Conservation (phyloP, 306 rosid genomes). For the Lathyrus aphaca region DNA sequence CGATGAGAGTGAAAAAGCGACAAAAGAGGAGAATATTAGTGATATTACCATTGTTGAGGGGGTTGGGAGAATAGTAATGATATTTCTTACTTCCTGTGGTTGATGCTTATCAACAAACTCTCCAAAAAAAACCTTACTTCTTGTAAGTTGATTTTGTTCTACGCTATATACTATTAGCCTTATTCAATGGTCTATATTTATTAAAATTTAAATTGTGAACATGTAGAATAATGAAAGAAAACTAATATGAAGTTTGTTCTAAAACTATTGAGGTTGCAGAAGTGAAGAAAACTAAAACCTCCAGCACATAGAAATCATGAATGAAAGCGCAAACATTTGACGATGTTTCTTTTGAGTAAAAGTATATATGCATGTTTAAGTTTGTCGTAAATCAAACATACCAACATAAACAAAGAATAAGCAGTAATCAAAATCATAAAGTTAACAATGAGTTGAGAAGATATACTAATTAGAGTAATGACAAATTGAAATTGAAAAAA, state of each 20-base stretch:
- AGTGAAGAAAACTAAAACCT: slow-evolving; percentile 92
- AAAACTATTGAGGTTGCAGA: slow-evolving; percentile 95
- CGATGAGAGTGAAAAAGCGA: neutral
- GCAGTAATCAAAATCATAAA: too few relatives aligned
- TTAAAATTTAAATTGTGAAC: too few relatives aligned
- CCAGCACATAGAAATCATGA: slow-evolving; percentile 57
- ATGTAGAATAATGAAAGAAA: too few relatives aligned
- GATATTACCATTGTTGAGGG: too few relatives aligned
- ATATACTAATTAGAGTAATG: too few relatives aligned
- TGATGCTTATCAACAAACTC: slow-evolving; percentile 82
- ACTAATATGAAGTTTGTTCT: slow-evolving; percentile 88
- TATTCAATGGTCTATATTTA: too few relatives aligned
- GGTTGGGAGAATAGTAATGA: too few relatives aligned
- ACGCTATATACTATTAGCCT: neutral
- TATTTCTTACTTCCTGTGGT: too few relatives aligned
- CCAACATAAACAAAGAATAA: slow-evolving; percentile 94
- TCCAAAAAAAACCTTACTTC: slow-evolving; percentile 79
- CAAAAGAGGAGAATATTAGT: neutral
- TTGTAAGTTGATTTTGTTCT: slow-evolving; percentile 61
- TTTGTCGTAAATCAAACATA: slow-evolving; percentile 44
- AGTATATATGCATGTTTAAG: neutral
- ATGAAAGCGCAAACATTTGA: slow-evolving; percentile 8
- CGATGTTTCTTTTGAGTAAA: slow-evolving; percentile 22
- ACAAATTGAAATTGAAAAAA: too few relatives aligned
- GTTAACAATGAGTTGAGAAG: too few relatives aligned